Evolutionary conservation across 345 rosid species (phyloP).

Genomic region (Populus alba): DNA sequence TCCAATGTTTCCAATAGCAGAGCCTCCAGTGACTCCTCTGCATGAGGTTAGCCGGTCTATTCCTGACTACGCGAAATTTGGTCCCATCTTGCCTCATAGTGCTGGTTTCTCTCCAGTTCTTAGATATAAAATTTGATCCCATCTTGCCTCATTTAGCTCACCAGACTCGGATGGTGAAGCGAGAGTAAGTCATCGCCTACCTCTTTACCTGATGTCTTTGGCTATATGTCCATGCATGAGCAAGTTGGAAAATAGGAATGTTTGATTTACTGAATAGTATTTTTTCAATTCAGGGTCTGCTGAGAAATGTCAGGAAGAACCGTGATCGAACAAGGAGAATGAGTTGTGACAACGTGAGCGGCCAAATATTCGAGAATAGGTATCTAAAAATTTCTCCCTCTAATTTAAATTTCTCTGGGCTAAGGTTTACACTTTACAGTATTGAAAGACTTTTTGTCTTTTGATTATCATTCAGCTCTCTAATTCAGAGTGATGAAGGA

Average conservation of each 20-base stretch:
- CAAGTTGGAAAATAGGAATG: not conserved
- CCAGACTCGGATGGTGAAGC: constrained; percentile 41
- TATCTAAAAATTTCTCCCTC: not conserved
- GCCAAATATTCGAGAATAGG: constrained; percentile 36
- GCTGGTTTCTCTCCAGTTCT: constrained; percentile 44
- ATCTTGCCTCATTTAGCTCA: constrained; percentile 49
- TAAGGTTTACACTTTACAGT: not conserved
- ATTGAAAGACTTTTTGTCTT: not conserved
- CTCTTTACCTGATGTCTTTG: too few species aligned
- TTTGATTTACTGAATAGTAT: constrained; percentile 10
- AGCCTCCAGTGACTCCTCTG: constrained; percentile 64
- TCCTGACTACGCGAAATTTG: constrained; percentile 60
- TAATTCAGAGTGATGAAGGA: constrained; percentile 45
- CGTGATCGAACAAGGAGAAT: constrained; percentile 17
- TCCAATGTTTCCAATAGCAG: constrained; percentile 65
- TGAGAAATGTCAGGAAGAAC: constrained; percentile 23
- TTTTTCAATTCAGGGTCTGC: constrained; percentile 24
- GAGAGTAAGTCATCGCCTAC: constrained; percentile 15
- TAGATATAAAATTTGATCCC: constrained; percentile 52
- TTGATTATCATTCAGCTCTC: constrained; percentile 32
- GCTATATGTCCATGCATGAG: too few species aligned
- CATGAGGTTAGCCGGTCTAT: constrained; percentile 48
- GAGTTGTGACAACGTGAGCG: constrained; percentile 32
- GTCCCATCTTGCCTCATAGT: constrained; percentile 57
- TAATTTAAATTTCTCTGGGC: not conserved